Percentiles rank a stretch among this genome's conserved stretches.
phyloP scores from a whole-genome alignment of 164 flowering plant genomes.

The Echeveria elegans region DNA sequence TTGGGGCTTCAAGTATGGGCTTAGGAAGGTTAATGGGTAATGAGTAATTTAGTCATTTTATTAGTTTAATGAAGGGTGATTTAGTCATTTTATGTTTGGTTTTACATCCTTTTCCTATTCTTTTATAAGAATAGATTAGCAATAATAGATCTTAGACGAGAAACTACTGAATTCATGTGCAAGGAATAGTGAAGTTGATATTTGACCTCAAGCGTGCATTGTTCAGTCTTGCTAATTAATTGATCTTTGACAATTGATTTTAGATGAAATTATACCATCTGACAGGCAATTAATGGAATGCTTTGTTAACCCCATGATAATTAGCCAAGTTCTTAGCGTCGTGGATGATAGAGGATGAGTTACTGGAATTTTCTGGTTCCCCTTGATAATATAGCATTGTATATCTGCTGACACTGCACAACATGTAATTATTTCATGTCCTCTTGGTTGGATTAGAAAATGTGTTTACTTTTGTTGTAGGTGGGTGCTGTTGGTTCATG shows the following conservation, averaged over 20 bases:
- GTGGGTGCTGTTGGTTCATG: background rate
- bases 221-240: background rate
- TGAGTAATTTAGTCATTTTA: no score
- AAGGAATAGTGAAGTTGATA: background rate
- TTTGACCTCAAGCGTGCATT: background rate
- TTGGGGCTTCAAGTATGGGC: no score
- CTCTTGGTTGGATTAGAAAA: no score
- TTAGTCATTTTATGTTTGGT: no score
- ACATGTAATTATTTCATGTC: background rate
- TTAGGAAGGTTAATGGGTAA: no score
- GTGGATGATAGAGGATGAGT: background rate
- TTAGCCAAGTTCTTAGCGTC: background rate
- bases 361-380: background rate
- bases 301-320: background rate
- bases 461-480: background rate
- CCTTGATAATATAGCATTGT: background rate
- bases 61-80: no score
- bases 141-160: background rate
- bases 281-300: background rate
- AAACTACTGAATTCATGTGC: background rate
- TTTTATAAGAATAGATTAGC: no score
- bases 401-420: background rate
- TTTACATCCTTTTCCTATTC: no score
- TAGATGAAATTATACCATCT: background rate
- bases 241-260: background rate